Conservation (phyloP, 345 rosid genomes). For the Dipteronia sinensis region DNA sequence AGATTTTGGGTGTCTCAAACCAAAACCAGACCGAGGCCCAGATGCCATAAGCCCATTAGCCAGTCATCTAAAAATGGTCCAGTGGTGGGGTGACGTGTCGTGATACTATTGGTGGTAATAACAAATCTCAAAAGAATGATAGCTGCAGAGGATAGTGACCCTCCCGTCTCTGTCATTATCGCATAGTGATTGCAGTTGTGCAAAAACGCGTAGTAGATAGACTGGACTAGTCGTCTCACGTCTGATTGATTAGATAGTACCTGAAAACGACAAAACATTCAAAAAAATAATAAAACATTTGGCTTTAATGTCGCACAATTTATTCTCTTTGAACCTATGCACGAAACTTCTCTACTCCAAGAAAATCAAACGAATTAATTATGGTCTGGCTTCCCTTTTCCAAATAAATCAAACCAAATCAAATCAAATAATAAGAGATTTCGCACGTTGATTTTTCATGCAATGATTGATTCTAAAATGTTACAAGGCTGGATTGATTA, state of each 20-base stretch:
- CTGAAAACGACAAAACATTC: not conserved
- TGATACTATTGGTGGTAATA: not conserved
- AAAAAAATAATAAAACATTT: not conserved
- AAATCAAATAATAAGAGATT: too few relatives aligned
- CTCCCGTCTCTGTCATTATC: not conserved
- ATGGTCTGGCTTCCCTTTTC: too few relatives aligned
- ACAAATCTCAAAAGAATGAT: not conserved
- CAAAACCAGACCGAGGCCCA: too few relatives aligned
- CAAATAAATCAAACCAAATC: too few relatives aligned
- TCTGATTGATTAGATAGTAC: not conserved
- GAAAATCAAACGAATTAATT: too few relatives aligned
- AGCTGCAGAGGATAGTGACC: not conserved
- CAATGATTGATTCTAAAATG: too few relatives aligned
- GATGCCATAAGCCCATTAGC: too few relatives aligned
- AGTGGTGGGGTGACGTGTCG: not conserved
- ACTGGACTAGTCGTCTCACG: too few relatives aligned
- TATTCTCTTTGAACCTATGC: not conserved
- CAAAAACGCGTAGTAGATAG: conserved; percentile 6
- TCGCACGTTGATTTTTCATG: too few relatives aligned
- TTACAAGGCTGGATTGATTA: too few relatives aligned
- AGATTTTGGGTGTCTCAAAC: too few relatives aligned
- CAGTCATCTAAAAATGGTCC: not conserved
- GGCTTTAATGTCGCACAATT: not conserved
- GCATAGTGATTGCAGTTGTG: not conserved
- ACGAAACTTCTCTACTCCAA: too few relatives aligned